These are phyloP conservation scores for Cystobasidium slooffiae DNA, from an alignment of 1,284 basidiomycete genomes.

Conservation along the genomic window DNA sequence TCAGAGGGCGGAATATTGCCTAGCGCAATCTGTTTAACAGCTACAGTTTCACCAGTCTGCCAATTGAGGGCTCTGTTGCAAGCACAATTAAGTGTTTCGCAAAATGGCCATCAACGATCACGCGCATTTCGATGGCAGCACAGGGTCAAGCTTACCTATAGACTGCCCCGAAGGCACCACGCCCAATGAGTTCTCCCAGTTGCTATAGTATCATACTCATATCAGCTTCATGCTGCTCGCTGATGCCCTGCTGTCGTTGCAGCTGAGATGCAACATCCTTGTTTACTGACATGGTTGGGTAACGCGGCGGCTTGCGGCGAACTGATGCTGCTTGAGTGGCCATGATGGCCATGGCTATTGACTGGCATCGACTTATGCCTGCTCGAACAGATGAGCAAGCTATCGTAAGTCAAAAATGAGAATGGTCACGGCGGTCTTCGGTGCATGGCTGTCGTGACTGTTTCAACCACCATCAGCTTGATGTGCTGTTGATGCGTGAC, in stretches of 20 bases:
- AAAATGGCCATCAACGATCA: neutral
- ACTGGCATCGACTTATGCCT: neutral
- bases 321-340: conserved; percentile 15
- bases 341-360: conserved; percentile 20
- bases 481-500: neutral
- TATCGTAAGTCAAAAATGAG: too few species aligned
- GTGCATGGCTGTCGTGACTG: neutral
- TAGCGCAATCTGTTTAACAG: conserved; percentile 80
- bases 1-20: conserved; percentile 90
- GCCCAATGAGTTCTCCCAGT: conserved; percentile 51
- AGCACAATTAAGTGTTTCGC: neutral
- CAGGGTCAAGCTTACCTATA: conserved; percentile 45
- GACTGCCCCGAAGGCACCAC: conserved; percentile 51
- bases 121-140: neutral
- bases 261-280: neutral
- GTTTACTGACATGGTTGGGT: conserved; percentile 49
- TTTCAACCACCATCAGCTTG: neutral
- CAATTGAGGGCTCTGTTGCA: conserved; percentile 38
- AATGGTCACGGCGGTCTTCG: conserved; percentile 5
- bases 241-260: neutral
- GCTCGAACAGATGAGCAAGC: neutral
- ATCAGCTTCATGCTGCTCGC: neutral
- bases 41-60: conserved; percentile 87
- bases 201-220: conserved; percentile 38
- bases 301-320: conserved; percentile 37